Evolutionary conservation across 306 rosid genomes (phyloP), one percentile per base, ranked within the genome.

Genomic region (Lathyrus sativus): DNA sequence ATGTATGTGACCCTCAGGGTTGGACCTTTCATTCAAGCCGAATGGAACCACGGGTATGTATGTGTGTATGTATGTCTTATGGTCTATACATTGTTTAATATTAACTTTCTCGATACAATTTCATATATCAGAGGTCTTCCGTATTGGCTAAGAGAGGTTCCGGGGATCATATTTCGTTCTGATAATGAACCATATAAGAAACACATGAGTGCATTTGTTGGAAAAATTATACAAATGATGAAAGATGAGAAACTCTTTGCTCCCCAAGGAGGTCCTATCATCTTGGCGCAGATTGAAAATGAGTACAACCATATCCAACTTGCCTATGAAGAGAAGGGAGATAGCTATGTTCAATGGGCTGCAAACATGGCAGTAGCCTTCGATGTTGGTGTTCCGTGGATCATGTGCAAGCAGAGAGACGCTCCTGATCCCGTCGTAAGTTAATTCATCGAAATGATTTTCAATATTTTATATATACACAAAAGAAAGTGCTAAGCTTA

Each of bases 11-110:
- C 84, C 24, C 86, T 93, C 1, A 79, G 99, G 74, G 62, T 93
- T 72, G 97, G 99, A 0, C 99, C 99, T 44, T 93, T 93, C 79
- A 85, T 93, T 76, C 97, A 93, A 75, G 99, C 97, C 4, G 99
- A 93, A 74, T 93, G 97, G 97, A 93, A 90, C 63, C 97, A 93
- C 17, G 99, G 98, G 97, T 91, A 75, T 44, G 49, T 11, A 37
- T 45, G 2, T 41, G 99, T 97, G 97, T 91, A 75, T 44, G 49
- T 11, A 37, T 45, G 2, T 41, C 10, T 26, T 7, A 35, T 35
- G 9, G 39, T 35, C 2, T 35, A 24, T 49, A 24, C 31, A 22
- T 54, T 2, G 5, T 22, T 9, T 22, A 10, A 9, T 17, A 19
- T 19, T 19, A 3, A 8, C 6, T 5, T 2, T 50, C 56, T 0